Conservation (phyloP, 2,329 filamentous ascomycete genomes). For the Cladosporium sp. region DNA sequence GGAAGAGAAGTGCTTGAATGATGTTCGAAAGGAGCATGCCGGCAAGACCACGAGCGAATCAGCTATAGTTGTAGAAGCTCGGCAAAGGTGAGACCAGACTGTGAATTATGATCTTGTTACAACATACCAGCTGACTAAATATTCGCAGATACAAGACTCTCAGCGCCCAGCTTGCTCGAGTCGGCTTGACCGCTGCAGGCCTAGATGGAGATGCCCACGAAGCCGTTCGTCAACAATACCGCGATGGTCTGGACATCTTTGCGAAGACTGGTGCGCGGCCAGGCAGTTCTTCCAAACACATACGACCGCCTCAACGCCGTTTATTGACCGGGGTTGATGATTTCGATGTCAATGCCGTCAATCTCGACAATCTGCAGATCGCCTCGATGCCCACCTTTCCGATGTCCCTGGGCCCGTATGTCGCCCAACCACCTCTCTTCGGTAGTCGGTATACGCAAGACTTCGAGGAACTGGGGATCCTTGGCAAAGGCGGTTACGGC, state of each 20-base stretch:
- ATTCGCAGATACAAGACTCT: constrained; percentile 42
- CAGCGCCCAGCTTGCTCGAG: constrained; percentile 38
- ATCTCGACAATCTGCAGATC: constrained; percentile 3
- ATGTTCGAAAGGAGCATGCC: constrained; percentile 38
- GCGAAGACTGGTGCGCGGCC: background rate
- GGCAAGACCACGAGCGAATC: constrained; percentile 7
- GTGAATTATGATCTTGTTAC: background rate
- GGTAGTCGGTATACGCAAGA: constrained; percentile 50
- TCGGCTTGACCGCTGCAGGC: constrained; percentile 39
- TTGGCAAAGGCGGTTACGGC: constrained; percentile 67
- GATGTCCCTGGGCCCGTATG: constrained; percentile 4
- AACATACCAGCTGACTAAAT: background rate
- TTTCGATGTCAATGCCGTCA: background rate
- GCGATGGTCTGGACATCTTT: constrained; percentile 40
- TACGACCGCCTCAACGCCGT: constrained; percentile 5
- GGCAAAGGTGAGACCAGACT: background rate
- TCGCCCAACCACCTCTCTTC: constrained; percentile 9
- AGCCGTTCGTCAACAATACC: constrained; percentile 38
- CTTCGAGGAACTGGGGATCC: constrained; percentile 54
- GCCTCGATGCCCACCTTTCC: background rate
- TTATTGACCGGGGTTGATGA: background rate
- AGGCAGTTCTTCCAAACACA: background rate
- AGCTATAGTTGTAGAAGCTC: constrained; percentile 10
- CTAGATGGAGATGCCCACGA: constrained; percentile 39
- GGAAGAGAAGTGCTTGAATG: constrained; percentile 44